Percentiles rank a stretch among this genome's conserved stretches.
phyloP scores from a whole-genome alignment of 208 protist species.

The Blechomonas ayalai region DNA sequence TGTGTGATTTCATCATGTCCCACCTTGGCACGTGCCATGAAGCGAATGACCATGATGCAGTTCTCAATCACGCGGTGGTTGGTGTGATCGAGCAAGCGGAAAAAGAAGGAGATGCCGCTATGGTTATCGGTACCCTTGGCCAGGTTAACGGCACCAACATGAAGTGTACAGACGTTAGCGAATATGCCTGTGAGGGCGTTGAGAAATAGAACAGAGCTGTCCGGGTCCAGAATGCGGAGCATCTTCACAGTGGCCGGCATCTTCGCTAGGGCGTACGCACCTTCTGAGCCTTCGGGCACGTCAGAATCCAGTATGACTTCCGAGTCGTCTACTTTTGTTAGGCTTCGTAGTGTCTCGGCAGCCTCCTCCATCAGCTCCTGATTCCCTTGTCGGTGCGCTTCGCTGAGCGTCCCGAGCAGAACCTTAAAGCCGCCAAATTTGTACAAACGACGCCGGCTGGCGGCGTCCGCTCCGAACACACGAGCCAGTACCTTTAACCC shows the following conservation, averaged over 20 bases:
- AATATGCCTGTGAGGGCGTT: conserved; percentile 74
- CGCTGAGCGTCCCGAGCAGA: conserved; percentile 60
- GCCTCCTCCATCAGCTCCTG: conserved; percentile 66
- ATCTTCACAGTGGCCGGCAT: conserved; percentile 80
- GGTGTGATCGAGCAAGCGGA: conserved; percentile 63
- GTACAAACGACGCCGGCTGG: conserved; percentile 38
- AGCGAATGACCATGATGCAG: conserved; percentile 46
- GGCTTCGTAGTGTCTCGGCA: conserved; percentile 37
- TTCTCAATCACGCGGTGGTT: conserved; percentile 69
- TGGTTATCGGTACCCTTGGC: conserved; percentile 59
- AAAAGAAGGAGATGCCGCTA: conserved; percentile 75
- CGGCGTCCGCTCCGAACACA: conserved; percentile 54
- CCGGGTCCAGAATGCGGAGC: conserved; percentile 79
- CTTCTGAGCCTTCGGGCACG: conserved; percentile 59
- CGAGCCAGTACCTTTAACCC: conserved; percentile 41
- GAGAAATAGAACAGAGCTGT: conserved; percentile 65
- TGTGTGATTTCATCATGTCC: conserved; percentile 53
- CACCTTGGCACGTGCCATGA: conserved; percentile 48
- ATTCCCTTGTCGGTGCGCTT: conserved; percentile 72
- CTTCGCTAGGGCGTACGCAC: conserved; percentile 53
- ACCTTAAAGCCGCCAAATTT: conserved; percentile 43
- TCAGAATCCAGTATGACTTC: conserved; percentile 66
- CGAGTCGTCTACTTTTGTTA: conserved; percentile 67
- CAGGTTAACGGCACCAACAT: conserved; percentile 44
- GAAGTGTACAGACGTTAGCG: conserved; percentile 70